Base-by-base conservation (phyloP, 805 yeast genomes). In the Cyberlindnera sargentensis region DNA sequence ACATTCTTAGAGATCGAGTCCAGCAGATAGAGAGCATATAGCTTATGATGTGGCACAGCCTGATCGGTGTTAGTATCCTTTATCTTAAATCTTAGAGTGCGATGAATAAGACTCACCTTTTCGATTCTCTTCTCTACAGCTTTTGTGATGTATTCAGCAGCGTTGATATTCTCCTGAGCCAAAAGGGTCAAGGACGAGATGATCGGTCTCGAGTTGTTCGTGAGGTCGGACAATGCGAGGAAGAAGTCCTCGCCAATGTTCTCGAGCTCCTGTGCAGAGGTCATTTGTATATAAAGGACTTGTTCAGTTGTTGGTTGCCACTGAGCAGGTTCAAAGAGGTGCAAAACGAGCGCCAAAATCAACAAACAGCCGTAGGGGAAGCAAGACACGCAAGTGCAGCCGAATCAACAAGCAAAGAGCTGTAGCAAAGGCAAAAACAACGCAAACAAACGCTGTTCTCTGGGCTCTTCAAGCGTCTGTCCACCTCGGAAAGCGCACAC, bases 1-100 rank as follows among this genome's bases (percentile, higher is more conserved):
- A 87, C 82, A 56, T 82, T 86, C 63, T 93, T 93, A 65, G 91
- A 84, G 39, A 93, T 84, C 15, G 97, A 89, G 62, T 93, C 98
- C 44, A 93, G 65, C 37, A 91, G 71, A 59, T 91, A 93, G 47
- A 93, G 71, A 4, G 93, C 80, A 54, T 77, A 93, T 39, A 93
- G 71, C 63, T 93, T 93, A 51, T 86, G 90, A 9, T 76, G 73
- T 2, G 97, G 97, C 3, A 85, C 75, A 56, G 93, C 80, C 61
- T 62, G 36, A 15, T 38, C 6, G 7, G 26, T 39, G 52, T 47
- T 46, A 49, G 50, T 44, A 39, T 23, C 28, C 20, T 30, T 30
- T 4, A 6, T 36, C 37, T 11, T 4, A 20, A 6, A 7, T 9
- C 15, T 9, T 10, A 6, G 34, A 20, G 15, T 32, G 4, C 11